A percentile compares a stretch with the other conserved stretches of the same genome.
These are phyloP conservation scores for Phalaenopsis aphrodite DNA, from an alignment of 106 monocot genomes.

Conservation along the genomic window DNA sequence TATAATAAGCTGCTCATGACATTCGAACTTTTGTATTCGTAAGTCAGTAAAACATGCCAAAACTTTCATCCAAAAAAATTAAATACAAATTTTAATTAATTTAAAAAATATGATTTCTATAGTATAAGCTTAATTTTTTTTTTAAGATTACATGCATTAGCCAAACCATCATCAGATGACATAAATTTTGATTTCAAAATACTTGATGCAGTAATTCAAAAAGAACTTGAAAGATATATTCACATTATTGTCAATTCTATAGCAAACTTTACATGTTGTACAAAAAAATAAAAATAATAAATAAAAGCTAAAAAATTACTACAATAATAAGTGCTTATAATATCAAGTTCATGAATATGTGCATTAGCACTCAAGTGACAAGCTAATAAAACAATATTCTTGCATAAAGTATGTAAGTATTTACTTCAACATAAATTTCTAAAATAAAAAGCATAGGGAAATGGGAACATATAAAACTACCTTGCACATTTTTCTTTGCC, in stretches of 20 bases:
- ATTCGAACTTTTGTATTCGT: no score
- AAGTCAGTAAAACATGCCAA: no score
- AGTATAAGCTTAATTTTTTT: no score
- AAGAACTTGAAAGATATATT: background rate
- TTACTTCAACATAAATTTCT: background rate
- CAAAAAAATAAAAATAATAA: background rate
- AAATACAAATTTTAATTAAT: no score
- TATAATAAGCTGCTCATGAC: no score
- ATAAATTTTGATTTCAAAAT: background rate
- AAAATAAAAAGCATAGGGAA: background rate
- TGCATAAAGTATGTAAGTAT: background rate
- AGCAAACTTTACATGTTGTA: background rate
- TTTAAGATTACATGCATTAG: background rate
- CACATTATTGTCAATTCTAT: background rate
- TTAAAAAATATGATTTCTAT: no score
- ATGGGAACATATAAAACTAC: slow-evolving; percentile 14
- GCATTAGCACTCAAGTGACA: background rate
- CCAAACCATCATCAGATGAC: background rate
- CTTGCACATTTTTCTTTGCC: slow-evolving; percentile 70
- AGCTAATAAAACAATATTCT: background rate
- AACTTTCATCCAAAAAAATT: no score
- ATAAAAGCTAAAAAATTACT: background rate
- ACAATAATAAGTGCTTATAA: background rate
- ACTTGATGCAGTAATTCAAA: background rate
- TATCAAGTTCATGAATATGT: background rate